Evolutionary conservation across 352 stramenopile genomes (phyloP), one percentile per base, ranked within the genome.

Genomic region (Salisapilia sapeloensis): DNA sequence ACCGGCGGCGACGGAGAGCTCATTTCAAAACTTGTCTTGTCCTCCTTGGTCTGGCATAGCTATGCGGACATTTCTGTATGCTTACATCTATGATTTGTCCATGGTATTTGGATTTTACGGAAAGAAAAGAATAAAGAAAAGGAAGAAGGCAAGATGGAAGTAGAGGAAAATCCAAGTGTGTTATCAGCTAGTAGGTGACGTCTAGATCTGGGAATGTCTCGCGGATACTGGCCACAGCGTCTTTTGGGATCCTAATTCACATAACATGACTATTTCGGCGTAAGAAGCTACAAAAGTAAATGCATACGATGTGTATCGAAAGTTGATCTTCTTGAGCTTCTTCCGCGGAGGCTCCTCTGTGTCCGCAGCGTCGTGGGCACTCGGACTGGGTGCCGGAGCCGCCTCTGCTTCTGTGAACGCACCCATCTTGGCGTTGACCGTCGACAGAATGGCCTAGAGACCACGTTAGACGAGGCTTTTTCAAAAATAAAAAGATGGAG

Each of bases 291-390:
- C 6, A 16, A 28, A 33, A 23, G 2, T 9, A 40, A 31, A 13
- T 8, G 56, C 69, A 37, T 67, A 90, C 77, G 53, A 69, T 10
- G 77, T 92, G 56, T 92, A 92, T 36, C 77, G 77, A 19, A 92
- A 85, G 33, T 92, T 75, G 33, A 92, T 59, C 33, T 80, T 84
- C 53, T 92, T 92, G 26, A 92, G 62, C 4, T 69, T 64, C 53
- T 92, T 92, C 20, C 65, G 64, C 40, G 83, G 69, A 0, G 71
- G 76, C 25, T 79, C 67, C 12, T 57, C 49, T 4, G 37, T 44
- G 23, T 62, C 71, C 9, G 63, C 55, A 6, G 16, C 53, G 4
- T 49, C 41, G n/a, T n/a, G n/a, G n/a, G n/a, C n/a, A n/a, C n/a
- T n/a, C 21, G 12, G 23, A 6, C 29, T 29, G 10, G 38, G 14